phyloP scores from a whole-genome alignment of 1,284 basidiomycete species.

The Cryptococcus hybrid region DNA sequence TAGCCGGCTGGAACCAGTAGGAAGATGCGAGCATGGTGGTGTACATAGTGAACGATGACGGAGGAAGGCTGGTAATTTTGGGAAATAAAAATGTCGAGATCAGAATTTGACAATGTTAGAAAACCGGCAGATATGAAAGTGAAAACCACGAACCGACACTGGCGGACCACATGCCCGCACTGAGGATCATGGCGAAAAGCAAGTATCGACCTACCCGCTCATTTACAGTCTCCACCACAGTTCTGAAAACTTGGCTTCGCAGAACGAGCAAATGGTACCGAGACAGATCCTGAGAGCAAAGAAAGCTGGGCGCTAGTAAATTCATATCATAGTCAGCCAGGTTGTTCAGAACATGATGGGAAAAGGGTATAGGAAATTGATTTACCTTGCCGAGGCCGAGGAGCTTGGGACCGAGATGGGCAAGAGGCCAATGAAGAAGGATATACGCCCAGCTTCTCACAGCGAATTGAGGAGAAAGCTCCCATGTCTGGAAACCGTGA shows the following conservation, averaged over 20 bases:
- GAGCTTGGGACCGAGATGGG: constrained; percentile 42
- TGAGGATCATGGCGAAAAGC: constrained; percentile 78
- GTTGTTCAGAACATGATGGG: neutral
- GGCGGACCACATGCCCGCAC: constrained; percentile 92
- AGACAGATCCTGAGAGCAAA: constrained; percentile 82
- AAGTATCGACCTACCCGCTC: constrained; percentile 87
- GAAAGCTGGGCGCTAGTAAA: constrained; percentile 54
- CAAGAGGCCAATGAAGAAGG: constrained; percentile 61
- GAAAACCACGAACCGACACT: constrained; percentile 62
- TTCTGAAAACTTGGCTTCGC: constrained; percentile 85
- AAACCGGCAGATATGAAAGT: constrained; percentile 2
- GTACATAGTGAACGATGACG: constrained; percentile 95
- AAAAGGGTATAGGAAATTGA: neutral
- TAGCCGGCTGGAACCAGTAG: constrained; percentile 68
- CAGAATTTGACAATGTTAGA: neutral
- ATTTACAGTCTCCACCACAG: constrained; percentile 78
- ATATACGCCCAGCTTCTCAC: constrained; percentile 95
- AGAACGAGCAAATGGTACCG: constrained; percentile 68
- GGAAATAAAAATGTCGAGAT: neutral
- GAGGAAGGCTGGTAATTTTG: constrained; percentile 65
- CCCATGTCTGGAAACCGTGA: constrained; percentile 96
- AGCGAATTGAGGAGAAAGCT: constrained; percentile 84
- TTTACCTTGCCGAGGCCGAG: constrained; percentile 51
- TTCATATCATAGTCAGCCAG: neutral
- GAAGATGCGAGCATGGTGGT: constrained; percentile 78